These are phyloP conservation scores for Nothopassalora personata DNA, from an alignment of 2,329 filamentous ascomycete species.

Conservation along the genomic window DNA sequence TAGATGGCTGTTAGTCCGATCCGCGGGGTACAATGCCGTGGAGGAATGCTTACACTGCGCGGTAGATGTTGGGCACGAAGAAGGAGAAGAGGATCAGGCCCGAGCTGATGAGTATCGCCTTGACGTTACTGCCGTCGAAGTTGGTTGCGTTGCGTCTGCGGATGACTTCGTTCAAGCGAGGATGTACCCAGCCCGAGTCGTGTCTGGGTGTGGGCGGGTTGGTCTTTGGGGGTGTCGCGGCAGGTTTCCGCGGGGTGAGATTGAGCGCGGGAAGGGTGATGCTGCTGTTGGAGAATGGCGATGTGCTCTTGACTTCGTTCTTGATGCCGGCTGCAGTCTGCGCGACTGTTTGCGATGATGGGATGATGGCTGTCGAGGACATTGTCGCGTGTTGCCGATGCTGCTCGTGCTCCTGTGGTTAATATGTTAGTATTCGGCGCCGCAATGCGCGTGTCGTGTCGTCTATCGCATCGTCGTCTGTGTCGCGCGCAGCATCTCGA, in stretches of 20 bases:
- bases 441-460: background rate
- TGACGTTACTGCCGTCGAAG: slow-evolving; percentile 73
- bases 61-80: slow-evolving; percentile 39
- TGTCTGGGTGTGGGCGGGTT: slow-evolving; percentile 51
- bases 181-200: slow-evolving; percentile 66
- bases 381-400: slow-evolving; percentile 7
- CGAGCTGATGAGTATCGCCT: slow-evolving; percentile 63
- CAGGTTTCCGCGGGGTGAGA: slow-evolving; percentile 8
- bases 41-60: slow-evolving; percentile 15
- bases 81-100: slow-evolving; percentile 49
- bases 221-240: slow-evolving; percentile 13
- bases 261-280: slow-evolving; percentile 14
- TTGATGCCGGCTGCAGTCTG: slow-evolving; percentile 10
- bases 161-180: slow-evolving; percentile 79
- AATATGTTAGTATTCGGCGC: slow-evolving; percentile 2
- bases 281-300: background rate
- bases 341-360: slow-evolving; percentile 11
- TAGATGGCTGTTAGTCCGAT: background rate
- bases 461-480: background rate
- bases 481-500: background rate
- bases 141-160: slow-evolving; percentile 70
- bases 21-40: background rate
- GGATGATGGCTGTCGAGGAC: slow-evolving; percentile 24
- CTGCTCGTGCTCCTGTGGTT: slow-evolving; percentile 8
- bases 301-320: slow-evolving; percentile 3